Evolutionary conservation across 371 early-diverging fungal species (phyloP), one percentile per base, ranked within the genome.

Genomic region (Rhizomucor pusillus): DNA sequence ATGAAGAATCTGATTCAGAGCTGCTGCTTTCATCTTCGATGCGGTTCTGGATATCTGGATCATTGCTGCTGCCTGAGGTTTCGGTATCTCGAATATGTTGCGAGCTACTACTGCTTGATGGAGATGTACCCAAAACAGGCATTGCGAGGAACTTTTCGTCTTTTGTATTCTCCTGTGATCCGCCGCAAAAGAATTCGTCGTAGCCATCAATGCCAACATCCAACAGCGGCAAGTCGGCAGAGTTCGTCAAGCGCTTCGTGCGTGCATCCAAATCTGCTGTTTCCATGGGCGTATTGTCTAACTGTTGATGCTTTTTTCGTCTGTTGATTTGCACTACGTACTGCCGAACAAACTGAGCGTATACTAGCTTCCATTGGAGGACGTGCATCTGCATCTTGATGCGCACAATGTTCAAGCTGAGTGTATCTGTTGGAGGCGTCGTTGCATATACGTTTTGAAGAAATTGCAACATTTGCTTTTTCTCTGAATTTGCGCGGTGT

Each of bases 321-420:
- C 90, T 93, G 1, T n/a, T n/a, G n/a, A n/a, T n/a, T n/a, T 89
- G 82, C 52, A 89, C 89, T 49, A 94, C 69, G 59, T 87, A 93
- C 4, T 73, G 73, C 19, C 88, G 75, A 2, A 85, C 88, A 39
- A 97, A 79, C 43, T 83, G 79, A 0, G 82, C 77, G 62, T 96
- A 94, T 22, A 89, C 89, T 53, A 79, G 58, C 44, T 96, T 92
- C 97, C 97, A 98, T 39, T 70, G 76, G 1, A 73, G 63, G 0
- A 92, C 89, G 34, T 90, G 89, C 33, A 85, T 85, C 50, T 89
- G 85, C 25, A 98, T 62, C 20, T 79, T 80, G 34, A 82, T 78
- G 14, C 88, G 74, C 4, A 93, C 92, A n/a, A n/a, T n/a, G 45
- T 90, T 93, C 20, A 94, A 71, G 0, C 91, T 85, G 22, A 96